Conservation (phyloP, 176 grass and related monocot species). For the Lolium multiflorum region DNA sequence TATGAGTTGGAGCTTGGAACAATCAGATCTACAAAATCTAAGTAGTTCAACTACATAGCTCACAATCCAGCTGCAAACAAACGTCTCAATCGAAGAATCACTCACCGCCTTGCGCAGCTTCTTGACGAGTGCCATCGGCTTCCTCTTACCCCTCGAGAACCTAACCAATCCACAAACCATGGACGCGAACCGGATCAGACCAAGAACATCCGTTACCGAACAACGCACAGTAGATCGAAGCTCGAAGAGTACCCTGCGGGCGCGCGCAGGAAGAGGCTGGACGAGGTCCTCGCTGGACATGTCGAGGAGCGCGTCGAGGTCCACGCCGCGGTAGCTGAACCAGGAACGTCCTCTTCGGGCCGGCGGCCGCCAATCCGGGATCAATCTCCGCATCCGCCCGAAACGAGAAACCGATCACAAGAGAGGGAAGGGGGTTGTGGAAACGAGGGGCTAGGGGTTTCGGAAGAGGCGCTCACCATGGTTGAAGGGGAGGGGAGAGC, state of each 20-base stretch:
- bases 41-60: neutral
- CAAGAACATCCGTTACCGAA: neutral
- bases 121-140: constrained; percentile 97
- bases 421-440: accelerated
- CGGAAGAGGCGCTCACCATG: constrained; percentile 45
- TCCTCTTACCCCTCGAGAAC: constrained; percentile 98
- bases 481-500: neutral
- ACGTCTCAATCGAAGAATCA: neutral
- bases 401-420: neutral
- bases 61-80: neutral
- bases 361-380: constrained; percentile 52
- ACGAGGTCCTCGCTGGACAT: constrained; percentile 95
- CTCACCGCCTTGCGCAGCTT: constrained; percentile 96
- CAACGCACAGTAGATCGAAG: neutral
- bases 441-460: neutral
- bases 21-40: constrained; percentile 6
- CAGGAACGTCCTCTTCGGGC: constrained; percentile 97
- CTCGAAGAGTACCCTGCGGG: constrained; percentile 56
- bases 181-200: neutral
- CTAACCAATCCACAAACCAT: constrained; percentile 36
- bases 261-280: constrained; percentile 80
- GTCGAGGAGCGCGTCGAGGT: constrained; percentile 96
- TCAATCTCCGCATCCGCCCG: constrained; percentile 76
- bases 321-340: constrained; percentile 95
- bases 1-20: neutral